phyloP scores from a whole-genome alignment of 2,329 filamentous ascomycete genomes.

The Westerdykella sp. region DNA sequence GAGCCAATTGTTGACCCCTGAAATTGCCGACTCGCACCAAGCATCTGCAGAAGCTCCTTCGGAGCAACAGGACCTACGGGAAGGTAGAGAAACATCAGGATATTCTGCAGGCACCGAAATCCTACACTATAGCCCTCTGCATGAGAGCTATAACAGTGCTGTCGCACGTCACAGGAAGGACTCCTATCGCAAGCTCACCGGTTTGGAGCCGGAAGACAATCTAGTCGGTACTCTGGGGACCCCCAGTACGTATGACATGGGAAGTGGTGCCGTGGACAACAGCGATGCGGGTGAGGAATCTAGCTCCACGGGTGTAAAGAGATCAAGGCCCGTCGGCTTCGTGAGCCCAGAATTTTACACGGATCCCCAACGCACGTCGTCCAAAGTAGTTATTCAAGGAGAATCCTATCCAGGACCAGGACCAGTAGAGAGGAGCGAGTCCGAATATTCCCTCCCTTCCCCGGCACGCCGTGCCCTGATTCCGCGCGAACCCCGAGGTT shows the following conservation, averaged over 20 bases:
- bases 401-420: too few species aligned
- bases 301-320: conserved; percentile 14
- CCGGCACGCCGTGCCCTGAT: too few species aligned
- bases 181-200: conserved; percentile 31
- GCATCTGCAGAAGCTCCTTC: too few species aligned
- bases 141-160: background rate
- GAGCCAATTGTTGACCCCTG: too few species aligned
- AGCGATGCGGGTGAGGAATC: conserved; percentile 28
- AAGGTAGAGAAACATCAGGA: background rate
- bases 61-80: too few species aligned
- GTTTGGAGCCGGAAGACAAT: conserved; percentile 31
- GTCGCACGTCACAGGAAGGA: conserved; percentile 14
- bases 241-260: conserved; percentile 32
- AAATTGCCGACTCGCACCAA: too few species aligned
- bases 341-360: background rate
- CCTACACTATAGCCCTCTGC: background rate
- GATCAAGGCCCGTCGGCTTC: conserved; percentile 2
- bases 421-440: too few species aligned
- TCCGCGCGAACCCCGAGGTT: too few species aligned
- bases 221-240: conserved; percentile 34
- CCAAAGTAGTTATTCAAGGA: background rate
- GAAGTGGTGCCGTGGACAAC: conserved; percentile 35
- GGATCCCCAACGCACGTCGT: background rate
- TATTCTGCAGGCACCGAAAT: background rate
- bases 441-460: too few species aligned